Conservation (phyloP, 148 eudicot genomes). For the Pharnaceum exiguum region DNA sequence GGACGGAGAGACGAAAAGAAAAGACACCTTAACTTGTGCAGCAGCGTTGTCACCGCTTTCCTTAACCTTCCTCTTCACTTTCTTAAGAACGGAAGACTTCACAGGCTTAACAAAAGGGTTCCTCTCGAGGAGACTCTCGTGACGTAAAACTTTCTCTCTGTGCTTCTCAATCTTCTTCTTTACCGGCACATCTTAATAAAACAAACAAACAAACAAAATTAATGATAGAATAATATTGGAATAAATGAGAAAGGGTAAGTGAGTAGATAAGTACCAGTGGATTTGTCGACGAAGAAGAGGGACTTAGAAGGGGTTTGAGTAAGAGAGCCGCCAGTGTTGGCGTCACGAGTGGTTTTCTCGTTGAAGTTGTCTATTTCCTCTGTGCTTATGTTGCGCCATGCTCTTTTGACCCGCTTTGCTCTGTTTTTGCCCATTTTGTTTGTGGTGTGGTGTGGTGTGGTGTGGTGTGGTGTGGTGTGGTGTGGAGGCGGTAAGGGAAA, state of each 20-base stretch:
- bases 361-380: constrained; percentile 63
- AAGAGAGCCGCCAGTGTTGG: constrained; percentile 85
- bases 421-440: constrained; percentile 69
- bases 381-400: constrained; percentile 85
- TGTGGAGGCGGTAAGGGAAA: constrained; percentile 8
- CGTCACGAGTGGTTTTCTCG: constrained; percentile 78
- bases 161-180: constrained; percentile 86
- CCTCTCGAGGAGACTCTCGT: constrained; percentile 62
- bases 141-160: constrained; percentile 65
- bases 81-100: constrained; percentile 56
- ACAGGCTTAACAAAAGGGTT: constrained; percentile 71
- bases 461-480: neutral
- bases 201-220: neutral
- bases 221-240: neutral
- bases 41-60: constrained; percentile 6
- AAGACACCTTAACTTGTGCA: constrained; percentile 31
- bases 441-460: constrained; percentile 4
- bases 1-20: neutral
- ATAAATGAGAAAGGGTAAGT: neutral
- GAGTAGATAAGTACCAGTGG: constrained; percentile 37
- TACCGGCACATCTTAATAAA: constrained; percentile 55
- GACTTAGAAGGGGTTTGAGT: constrained; percentile 55
- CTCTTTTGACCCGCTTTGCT: constrained; percentile 84
- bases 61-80: constrained; percentile 35
- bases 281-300: constrained; percentile 68